Percentiles rank a stretch among this genome's conserved stretches.
phyloP scores from a whole-genome alignment of 768 basidiomycete species.

The Lactifluus pinguis region DNA sequence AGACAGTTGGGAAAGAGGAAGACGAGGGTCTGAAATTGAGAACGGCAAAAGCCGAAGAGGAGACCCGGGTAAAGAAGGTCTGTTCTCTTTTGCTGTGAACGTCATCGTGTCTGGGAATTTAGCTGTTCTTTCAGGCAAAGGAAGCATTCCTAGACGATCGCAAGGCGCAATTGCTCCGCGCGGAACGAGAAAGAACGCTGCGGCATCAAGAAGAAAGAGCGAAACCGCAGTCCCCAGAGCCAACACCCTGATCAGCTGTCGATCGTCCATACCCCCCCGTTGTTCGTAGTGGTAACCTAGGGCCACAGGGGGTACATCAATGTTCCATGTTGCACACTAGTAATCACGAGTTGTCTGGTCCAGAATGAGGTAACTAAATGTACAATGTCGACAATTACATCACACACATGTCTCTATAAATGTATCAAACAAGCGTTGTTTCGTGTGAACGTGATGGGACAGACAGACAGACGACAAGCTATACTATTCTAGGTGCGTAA shows the following conservation, averaged over 20 bases:
- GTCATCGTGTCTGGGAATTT: background rate
- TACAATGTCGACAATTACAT: background rate
- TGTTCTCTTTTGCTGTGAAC: background rate
- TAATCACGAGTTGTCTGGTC: background rate
- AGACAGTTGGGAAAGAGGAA: constrained; percentile 41
- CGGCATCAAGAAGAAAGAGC: background rate
- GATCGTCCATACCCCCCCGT: background rate
- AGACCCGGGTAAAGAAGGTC: constrained; percentile 50
- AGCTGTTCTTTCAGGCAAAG: constrained; percentile 45
- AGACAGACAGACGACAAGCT: background rate
- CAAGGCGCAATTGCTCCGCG: constrained; percentile 41
- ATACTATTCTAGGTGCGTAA: background rate
- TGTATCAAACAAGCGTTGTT: background rate
- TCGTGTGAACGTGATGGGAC: background rate
- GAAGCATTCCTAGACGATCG: constrained; percentile 75
- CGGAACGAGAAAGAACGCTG: constrained; percentile 46
- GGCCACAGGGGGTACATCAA: background rate
- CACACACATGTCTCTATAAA: background rate
- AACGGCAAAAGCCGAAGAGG: constrained; percentile 50
- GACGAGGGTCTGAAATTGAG: constrained; percentile 39
- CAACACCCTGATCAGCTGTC: background rate
- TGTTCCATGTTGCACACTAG: background rate
- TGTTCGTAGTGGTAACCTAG: background rate
- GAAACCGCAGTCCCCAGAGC: background rate
- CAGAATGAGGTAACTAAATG: background rate